Evolutionary conservation across 495 filamentous ascomycete species (phyloP), one percentile per base, ranked within the genome.

Genomic region (Podospora bellae-mahoneyi): DNA sequence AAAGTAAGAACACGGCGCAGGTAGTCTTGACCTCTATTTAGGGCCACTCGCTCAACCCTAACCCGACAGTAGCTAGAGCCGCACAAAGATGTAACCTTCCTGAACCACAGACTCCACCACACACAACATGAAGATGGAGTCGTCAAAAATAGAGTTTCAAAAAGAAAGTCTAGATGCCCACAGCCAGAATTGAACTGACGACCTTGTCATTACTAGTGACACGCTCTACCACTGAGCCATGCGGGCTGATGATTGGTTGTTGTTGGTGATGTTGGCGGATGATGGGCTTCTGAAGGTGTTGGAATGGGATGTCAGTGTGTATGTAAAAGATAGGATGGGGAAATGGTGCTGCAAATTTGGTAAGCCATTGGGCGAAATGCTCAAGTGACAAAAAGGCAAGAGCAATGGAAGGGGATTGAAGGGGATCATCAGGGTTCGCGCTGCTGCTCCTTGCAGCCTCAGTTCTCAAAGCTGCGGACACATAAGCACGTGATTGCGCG

Each of bases 151-250:
- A 0, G 39, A 10, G 13, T 5, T 48, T 13, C 39, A 48, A 48
- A 48, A 48, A 48, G 39, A 0, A 48, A 48, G 2, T 48, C 5
- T 3, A 48, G 15, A 48, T 66, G 64, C 64, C 64, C 64, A 66
- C 64, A 66, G 64, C 64, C 64, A 66, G 64, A 66, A 66, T 66
- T 48, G 64, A 66, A 66, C 64, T 66, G 64, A 66, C 64, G 64
- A 66, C 64, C 64, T 66, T 66, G 54, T 65, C 64, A 65, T 65
- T 65, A 65, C 64, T 65, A 65, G 64, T 65, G 64, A 65, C 54
- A 58, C 60, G 60, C 60, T 62, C 60, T 62, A 62, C 60, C 60
- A 62, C 60, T 62, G 60, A 62, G 68, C 68, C 68, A 70, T 67
- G 68, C 68, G 68, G 68, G 68, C 68, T 23, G 13, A 13, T 65